phyloP scores from a whole-genome alignment of 1,284 basidiomycete species.

The Moniliophthora roreri region DNA sequence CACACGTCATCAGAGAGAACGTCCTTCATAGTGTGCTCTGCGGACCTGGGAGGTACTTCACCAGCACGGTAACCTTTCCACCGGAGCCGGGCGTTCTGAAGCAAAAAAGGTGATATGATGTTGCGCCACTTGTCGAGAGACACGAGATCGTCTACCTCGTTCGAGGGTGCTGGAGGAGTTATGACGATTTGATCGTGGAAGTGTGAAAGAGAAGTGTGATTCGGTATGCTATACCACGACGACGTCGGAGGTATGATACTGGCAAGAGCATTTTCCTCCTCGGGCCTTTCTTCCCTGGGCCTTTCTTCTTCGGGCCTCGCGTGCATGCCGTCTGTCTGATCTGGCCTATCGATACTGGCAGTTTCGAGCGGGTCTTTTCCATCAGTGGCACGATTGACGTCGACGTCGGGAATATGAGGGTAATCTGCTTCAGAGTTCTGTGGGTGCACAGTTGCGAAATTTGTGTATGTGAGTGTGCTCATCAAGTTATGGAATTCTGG shows the following conservation, averaged over 20 bases:
- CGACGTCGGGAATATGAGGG: no score
- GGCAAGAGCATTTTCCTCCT: no score
- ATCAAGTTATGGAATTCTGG: not conserved
- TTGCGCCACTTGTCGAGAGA: not conserved
- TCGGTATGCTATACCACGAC: not conserved
- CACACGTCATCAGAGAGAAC: slow-evolving; percentile 22
- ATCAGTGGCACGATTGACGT: no score
- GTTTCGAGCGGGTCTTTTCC: no score
- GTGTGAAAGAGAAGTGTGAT: not conserved
- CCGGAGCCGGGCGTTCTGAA: slow-evolving; percentile 9
- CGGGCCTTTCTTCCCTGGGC: no score
- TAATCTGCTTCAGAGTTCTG: no score
- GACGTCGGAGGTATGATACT: not conserved
- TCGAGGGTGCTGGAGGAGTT: not conserved
- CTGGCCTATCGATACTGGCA: no score
- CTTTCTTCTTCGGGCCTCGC: no score
- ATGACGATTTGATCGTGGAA: not conserved
- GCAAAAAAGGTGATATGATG: slow-evolving; percentile 7
- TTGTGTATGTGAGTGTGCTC: no score
- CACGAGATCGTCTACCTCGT: not conserved
- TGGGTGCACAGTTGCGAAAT: no score
- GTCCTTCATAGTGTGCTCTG: slow-evolving; percentile 11
- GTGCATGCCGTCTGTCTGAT: no score
- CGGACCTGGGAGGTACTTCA: slow-evolving; percentile 2
- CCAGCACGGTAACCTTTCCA: not conserved